Conservation (phyloP, 139 green algal genomes). For the Chlorella sp. region DNA sequence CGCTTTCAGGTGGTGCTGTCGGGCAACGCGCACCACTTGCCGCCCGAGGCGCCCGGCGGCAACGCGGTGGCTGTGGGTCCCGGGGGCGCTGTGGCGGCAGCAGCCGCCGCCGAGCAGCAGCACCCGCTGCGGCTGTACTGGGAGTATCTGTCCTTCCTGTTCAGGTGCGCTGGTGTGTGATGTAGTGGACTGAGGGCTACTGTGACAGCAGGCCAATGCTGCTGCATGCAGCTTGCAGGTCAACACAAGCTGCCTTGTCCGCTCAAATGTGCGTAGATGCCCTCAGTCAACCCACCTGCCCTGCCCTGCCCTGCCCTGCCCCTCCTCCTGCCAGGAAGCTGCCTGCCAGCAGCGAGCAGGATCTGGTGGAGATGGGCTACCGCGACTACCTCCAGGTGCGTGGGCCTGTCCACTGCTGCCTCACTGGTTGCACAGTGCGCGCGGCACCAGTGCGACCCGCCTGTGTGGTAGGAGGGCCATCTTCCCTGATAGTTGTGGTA, state of each 20-base stretch:
- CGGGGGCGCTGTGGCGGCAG: neutral
- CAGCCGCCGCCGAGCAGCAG: neutral
- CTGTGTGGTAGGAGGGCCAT: no score
- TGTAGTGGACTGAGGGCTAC: no score
- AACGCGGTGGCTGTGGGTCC: conserved; percentile 24
- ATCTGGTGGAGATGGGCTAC: conserved; percentile 83
- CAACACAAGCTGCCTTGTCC: no score
- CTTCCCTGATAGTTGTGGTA: no score
- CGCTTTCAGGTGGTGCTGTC: conserved; percentile 57
- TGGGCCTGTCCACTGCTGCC: neutral
- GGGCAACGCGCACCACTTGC: conserved; percentile 41
- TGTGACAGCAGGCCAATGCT: no score
- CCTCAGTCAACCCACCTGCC: no score
- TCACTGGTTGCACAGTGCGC: no score
- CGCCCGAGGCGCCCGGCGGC: neutral
- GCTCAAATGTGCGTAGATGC: no score
- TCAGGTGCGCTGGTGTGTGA: conserved; percentile 52
- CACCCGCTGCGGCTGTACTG: conserved; percentile 84
- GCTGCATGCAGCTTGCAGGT: no score
- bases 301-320: no score
- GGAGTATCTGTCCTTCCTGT: conserved; percentile 96
- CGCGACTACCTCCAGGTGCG: conserved; percentile 90
- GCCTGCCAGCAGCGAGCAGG: conserved; percentile 49
- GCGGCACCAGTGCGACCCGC: no score
- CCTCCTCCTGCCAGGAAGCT: neutral